Percentiles rank a stretch among this genome's conserved stretches.
Conservation (phyloP, 805 yeast genomes). For the Yarrowia sp. region DNA sequence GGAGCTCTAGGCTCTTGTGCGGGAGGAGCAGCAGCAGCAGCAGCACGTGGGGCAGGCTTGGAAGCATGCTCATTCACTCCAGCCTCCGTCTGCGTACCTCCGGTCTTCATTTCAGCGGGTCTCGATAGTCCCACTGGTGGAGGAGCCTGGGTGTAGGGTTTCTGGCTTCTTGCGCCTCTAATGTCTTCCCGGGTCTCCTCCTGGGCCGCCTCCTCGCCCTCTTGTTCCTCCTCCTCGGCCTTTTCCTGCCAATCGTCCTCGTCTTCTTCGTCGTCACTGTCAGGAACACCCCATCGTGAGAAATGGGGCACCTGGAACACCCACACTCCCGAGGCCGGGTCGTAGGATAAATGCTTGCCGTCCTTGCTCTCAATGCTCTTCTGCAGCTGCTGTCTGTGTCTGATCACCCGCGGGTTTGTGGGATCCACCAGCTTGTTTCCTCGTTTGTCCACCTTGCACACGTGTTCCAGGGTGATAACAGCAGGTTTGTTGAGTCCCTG, state of each 20-base stretch:
- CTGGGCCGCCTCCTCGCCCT: not conserved
- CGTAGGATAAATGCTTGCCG: slow-evolving; percentile 81
- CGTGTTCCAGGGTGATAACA: slow-evolving; percentile 72
- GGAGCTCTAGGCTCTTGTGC: not conserved
- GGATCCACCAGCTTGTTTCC: slow-evolving; percentile 69
- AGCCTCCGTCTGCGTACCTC: no score
- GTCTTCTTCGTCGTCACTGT: slow-evolving; percentile 56
- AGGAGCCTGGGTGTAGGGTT: slow-evolving; percentile 7
- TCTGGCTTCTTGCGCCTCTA: not conserved
- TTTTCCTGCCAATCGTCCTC: slow-evolving; percentile 4
- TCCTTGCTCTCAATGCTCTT: slow-evolving; percentile 64
- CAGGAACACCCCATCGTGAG: slow-evolving; percentile 85
- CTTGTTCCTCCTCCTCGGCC: slow-evolving; percentile 1
- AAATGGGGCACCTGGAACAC: slow-evolving; percentile 87
- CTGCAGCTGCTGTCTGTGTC: slow-evolving; percentile 54
- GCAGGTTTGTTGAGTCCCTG: slow-evolving; percentile 81
- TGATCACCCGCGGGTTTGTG: slow-evolving; percentile 62
- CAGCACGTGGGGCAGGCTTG: no score
- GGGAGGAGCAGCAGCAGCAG: not conserved
- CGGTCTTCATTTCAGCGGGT: no score
- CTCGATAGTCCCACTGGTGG: not conserved
- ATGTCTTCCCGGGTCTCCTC: not conserved
- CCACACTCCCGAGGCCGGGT: slow-evolving; percentile 77
- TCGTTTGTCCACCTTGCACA: slow-evolving; percentile 72
- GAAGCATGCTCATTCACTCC: no score